Evolutionary conservation across 75 land plant genomes (phyloP), one percentile per base, ranked within the genome.

Genomic region (Picea glauca): DNA sequence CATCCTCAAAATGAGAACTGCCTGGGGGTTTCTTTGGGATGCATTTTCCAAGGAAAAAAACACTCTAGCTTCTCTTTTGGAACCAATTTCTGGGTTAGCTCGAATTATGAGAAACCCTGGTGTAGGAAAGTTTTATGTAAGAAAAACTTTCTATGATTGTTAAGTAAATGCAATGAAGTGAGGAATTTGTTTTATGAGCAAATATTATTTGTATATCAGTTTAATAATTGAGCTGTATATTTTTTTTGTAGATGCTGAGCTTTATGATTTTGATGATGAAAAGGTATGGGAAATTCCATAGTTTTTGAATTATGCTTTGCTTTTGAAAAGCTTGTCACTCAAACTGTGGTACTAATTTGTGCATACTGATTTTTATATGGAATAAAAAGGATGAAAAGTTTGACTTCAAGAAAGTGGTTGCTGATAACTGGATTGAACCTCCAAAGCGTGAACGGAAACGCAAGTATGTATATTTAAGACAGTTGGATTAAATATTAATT

Each of bases 341-440:
- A 46, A 32, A 38, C 35, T 17, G 43, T 5, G 2, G 35, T 35
- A 43, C 56, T 70, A 46, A 70, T 70, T 18, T 20, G 40, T 70
- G 46, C 2, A 43, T 70, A 38, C 35, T 8, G 9, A 40, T 43
- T 38, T 43, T 54, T 67, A 38, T 30, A 74, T 65, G 17, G 68
- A 75, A 72, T 75, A 56, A 74, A 62, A 20, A 94, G 92, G 92
- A 93, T 67, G 99, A 95, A 32, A 93, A 94, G 81, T 54, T 88
- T 76, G 99, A 97, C 78, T 91, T 97, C 81, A 97, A 97, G 92
- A 97, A 95, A 78, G 81, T 97, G 58, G 91, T 86, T 30, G 88
- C 92, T 85, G 99, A 97, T 0, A 95, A 97, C 64, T 97, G 99
- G 99, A 90, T 93, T 79, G 99, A 97, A 60, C 99, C 99, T 38